Base-by-base conservation (phyloP, 768 basidiomycete genomes). In the Neoboletus magnificus region DNA sequence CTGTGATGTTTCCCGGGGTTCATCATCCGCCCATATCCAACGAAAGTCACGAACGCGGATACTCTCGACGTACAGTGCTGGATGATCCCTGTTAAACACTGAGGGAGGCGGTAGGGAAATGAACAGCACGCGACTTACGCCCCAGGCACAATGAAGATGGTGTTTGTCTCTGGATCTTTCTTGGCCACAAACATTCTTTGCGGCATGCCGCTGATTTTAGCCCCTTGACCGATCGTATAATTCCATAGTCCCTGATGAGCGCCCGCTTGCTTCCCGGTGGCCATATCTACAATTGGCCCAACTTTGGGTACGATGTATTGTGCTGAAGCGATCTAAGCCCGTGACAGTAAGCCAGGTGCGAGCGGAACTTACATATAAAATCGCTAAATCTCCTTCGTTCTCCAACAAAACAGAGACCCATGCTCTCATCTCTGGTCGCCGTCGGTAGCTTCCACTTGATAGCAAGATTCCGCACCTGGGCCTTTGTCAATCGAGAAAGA, bases 401-500 rank as follows among this genome's bases (percentile, higher is more conserved):
- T 5, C 94, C 95, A 1, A 98, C 85, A 60, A 98, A 98, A 65
- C 95, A 98, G 18, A 98, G 80, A 0, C 95, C 95, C 84, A 96
- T 93, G 70, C 91, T 93, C 66, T 98, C 95, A 18, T 77, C 79
- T 56, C 91, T 79, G 3, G 81, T 76, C 0, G 91, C 90, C 3
- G 87, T 93, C 4, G 86, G 85, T 20, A 98, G 71, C 1, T 69
- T 73, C 67, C 80, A 81, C 32, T 80, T 66, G 10, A 71, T 71
- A 0, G 95, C 95, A 18, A 96, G 73, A 54, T 79, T 76, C 15
- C 93, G 81, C 1, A 97, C 91, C 60, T 87, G 75, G 0, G 76
- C 59, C 71, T 98, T 98, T 7, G 72, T 78, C 10, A 89, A 65
- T 13, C 74, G 66, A 4, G 82, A 86, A 7, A 98, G 74, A 1